Evolutionary conservation across 306 rosid species (phyloP).

Genomic region (Datisca glomerata): DNA sequence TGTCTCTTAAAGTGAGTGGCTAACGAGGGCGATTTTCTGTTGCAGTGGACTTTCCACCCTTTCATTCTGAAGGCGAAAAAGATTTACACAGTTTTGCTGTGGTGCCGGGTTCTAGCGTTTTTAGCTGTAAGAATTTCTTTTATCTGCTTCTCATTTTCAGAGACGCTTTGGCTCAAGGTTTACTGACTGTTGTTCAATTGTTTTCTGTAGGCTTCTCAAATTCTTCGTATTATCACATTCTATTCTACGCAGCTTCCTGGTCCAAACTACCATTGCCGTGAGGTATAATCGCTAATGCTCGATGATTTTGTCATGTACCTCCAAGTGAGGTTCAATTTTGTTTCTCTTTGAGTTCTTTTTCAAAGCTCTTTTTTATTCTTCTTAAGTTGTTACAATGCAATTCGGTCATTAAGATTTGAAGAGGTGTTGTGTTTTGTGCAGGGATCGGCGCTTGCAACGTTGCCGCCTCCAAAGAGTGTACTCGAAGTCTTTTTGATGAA

Average conservation of each 20-base stretch:
- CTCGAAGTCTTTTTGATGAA: conserved; percentile 66
- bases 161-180: too few species aligned
- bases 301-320: too few species aligned
- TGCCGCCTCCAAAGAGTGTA: conserved; percentile 68
- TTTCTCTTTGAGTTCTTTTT: too few species aligned
- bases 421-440: conserved; percentile 15
- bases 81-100: conserved; percentile 81
- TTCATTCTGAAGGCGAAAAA: conserved; percentile 82
- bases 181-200: conserved; percentile 11
- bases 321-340: too few species aligned
- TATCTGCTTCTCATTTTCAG: neutral
- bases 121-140: conserved; percentile 60
- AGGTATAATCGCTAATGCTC: conserved; percentile 34
- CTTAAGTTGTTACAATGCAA: neutral
- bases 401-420: neutral
- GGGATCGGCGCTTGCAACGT: conserved; percentile 82
- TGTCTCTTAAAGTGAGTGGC: too few species aligned
- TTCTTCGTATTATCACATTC: conserved; percentile 80
- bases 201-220: conserved; percentile 61
- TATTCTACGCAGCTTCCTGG: conserved; percentile 99
- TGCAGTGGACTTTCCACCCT: conserved; percentile 99
- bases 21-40: conserved; percentile 1
- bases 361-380: neutral
- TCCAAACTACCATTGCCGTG: conserved; percentile 97
- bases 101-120: conserved; percentile 97